A percentile compares a stretch with the other conserved stretches of the same genome.
These are phyloP conservation scores for Aspergillus funiculosus DNA, from an alignment of 495 filamentous ascomycete species.

Conservation along the genomic window DNA sequence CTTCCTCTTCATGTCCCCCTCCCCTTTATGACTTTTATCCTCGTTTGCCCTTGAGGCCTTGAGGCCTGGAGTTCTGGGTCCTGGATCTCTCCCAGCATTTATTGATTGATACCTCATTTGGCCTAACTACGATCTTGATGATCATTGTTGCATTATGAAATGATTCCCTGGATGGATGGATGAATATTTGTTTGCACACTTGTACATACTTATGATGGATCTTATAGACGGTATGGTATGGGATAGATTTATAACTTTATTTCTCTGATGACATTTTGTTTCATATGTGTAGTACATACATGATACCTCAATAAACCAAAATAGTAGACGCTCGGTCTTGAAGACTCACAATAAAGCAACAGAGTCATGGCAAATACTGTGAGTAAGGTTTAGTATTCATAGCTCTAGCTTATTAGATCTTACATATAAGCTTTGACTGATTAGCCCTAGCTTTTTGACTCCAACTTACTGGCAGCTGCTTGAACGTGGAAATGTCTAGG, in stretches of 20 bases:
- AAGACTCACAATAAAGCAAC: no score
- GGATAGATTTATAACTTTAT: constrained; percentile 18
- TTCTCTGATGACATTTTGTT: not conserved
- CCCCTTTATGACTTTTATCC: constrained; percentile 11
- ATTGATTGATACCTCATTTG: constrained; percentile 18
- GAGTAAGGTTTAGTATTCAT: no score
- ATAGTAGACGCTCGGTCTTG: no score
- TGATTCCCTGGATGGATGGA: constrained; percentile 19
- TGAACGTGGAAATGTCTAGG: no score
- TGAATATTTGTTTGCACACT: constrained; percentile 9
- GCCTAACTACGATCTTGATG: constrained; percentile 8
- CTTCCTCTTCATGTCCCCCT: constrained; percentile 7
- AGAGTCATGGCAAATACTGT: no score
- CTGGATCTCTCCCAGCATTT: constrained; percentile 1
- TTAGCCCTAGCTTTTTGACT: no score
- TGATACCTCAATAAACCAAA: no score
- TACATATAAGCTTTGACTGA: no score
- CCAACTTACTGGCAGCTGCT: no score
- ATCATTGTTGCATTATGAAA: constrained; percentile 15
- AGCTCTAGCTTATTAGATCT: no score
- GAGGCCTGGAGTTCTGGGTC: not conserved
- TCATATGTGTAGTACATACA: not conserved
- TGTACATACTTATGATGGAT: constrained; percentile 22
- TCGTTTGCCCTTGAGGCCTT: not conserved
- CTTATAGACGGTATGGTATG: constrained; percentile 19